A percentile compares a stretch with the other conserved stretches of the same genome.
Conservation (phyloP, 257 asterid species). For the Solanum gracilifrons region DNA sequence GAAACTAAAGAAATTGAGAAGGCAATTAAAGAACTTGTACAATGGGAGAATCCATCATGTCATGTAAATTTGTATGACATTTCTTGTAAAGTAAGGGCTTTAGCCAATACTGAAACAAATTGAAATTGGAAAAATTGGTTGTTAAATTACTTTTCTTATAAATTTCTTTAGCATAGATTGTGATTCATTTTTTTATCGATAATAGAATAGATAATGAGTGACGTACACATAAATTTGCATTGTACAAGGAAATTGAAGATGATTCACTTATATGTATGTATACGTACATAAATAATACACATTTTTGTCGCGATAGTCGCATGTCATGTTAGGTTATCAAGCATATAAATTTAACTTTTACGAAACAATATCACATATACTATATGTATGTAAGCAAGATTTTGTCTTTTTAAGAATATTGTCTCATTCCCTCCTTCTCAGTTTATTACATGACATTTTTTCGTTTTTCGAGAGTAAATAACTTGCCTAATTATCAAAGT, state of each 20-base stretch:
- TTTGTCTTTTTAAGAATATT: neutral
- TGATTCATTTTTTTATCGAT: neutral
- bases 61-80: conserved; percentile 54
- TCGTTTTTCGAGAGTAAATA: neutral
- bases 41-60: conserved; percentile 77
- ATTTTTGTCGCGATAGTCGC: neutral
- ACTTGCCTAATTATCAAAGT: neutral
- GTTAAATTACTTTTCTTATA: neutral
- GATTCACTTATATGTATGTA: neutral
- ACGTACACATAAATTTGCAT: neutral
- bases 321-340: neutral
- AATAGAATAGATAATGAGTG: neutral
- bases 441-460: neutral
- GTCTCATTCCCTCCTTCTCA: neutral
- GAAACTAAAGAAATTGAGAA: conserved; percentile 63
- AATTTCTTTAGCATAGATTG: neutral
- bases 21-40: conserved; percentile 49
- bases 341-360: neutral
- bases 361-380: neutral
- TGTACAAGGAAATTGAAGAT: neutral
- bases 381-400: neutral
- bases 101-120: conserved; percentile 10
- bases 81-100: conserved; percentile 36
- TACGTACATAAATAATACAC: neutral
- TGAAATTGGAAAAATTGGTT: neutral